phyloP scores from a whole-genome alignment of 2,329 filamentous ascomycete species.

The Talaromyces albobiverticillius region DNA sequence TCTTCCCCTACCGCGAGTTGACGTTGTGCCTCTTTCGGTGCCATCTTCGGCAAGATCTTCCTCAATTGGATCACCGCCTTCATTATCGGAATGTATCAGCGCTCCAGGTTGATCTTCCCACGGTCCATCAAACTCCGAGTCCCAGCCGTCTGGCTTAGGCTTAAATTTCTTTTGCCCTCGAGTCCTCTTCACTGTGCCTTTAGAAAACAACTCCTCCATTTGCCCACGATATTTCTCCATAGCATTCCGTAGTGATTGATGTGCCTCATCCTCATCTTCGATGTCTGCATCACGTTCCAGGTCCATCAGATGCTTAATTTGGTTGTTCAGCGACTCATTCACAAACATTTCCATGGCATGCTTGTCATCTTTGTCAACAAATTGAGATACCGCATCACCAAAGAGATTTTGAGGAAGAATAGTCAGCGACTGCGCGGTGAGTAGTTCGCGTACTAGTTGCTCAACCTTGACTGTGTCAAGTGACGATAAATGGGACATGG shows the following conservation, averaged over 20 bases:
- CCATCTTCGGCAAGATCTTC: slow-evolving; percentile 49
- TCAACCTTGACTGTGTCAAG: slow-evolving; percentile 83
- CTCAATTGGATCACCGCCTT: slow-evolving; percentile 46
- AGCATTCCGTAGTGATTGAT: slow-evolving; percentile 67
- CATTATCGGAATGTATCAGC: slow-evolving; percentile 52
- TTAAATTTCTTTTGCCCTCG: slow-evolving; percentile 60
- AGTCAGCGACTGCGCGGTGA: slow-evolving; percentile 82
- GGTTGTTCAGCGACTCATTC: slow-evolving; percentile 65
- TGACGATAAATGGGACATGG: slow-evolving; percentile 57
- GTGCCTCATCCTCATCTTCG: slow-evolving; percentile 64
- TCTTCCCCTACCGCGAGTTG: slow-evolving; percentile 47
- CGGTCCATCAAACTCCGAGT: slow-evolving; percentile 80
- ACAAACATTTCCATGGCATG: slow-evolving; percentile 84
- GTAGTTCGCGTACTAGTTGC: slow-evolving; percentile 80
- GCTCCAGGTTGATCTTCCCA: slow-evolving; percentile 80
- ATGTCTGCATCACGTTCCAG: slow-evolving; percentile 67
- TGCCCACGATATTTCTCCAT: slow-evolving; percentile 71
- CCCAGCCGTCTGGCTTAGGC: slow-evolving; percentile 77
- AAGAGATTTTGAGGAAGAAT: slow-evolving; percentile 92
- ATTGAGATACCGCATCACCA: slow-evolving; percentile 87
- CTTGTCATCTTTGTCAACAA: slow-evolving; percentile 93
- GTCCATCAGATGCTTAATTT: slow-evolving; percentile 67
- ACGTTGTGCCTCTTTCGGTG: slow-evolving; percentile 31
- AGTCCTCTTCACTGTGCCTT: slow-evolving; percentile 58
- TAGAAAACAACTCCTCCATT: slow-evolving; percentile 68